Evolutionary conservation across 169 alveolate species (phyloP), one percentile per base, ranked within the genome.

Genomic region (Plasmodium chabaudi): DNA sequence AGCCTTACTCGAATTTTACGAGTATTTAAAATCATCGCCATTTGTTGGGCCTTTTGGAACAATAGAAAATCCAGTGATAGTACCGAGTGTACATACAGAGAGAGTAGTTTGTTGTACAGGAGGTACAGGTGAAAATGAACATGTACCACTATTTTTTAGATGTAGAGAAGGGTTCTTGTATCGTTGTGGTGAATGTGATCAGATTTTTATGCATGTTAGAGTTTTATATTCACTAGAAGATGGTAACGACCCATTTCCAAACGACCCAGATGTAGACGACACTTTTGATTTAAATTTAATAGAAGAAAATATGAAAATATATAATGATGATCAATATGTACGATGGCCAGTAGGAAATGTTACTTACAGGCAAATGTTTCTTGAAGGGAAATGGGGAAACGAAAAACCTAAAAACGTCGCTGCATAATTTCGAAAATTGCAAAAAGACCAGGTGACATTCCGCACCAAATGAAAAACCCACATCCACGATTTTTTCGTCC

Each of bases 131-230:
- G 98, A 96, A 70, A 94, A 94, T 73, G 97, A 96, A 84, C 98
- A 96, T 60, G 94, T 92, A 13, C 96, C 97, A 5, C 65, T 93
- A 25, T 94, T 93, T 94, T 93, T 94, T 92, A 93, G 96, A 75
- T 94, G 97, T 87, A 88, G 97, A 9, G 98, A 96, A 88, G 98
- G 98, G 1, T 96, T 96, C 77, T 88, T 96, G 19, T 96, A 96
- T 88, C 95, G 98, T 19, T 96, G 98, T 64, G 98, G 97, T 47
- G 98, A 96, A 74, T 96, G 98, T 71, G 98, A 96, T 73, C 98
- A 96, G 92, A 96, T 96, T 55, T 96, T 96, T 94, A 96, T 96
- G 98, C 94, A 94, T 53, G 98, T 96, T 6, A 91, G 97, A 13
- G 97, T 96, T 55, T 42, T 89, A 51, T 95, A 94, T 92, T 92